A percentile compares a stretch with the other conserved stretches of the same genome.
phyloP scores from a whole-genome alignment of 2,329 filamentous ascomycete species.

The Penicillium sp. region DNA sequence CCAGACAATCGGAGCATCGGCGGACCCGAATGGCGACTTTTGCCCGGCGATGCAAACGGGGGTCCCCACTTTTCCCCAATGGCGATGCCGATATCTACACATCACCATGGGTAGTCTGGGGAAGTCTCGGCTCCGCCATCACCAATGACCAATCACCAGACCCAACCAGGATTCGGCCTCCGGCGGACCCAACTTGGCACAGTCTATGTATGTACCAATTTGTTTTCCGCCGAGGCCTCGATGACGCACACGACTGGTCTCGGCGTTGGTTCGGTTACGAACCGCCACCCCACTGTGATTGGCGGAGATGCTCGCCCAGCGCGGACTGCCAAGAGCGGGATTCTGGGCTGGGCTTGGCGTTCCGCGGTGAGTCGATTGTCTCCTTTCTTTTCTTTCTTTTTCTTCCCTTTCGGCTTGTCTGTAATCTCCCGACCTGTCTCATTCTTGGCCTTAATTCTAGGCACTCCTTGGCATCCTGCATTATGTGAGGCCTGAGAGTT shows the following conservation, averaged over 20 bases:
- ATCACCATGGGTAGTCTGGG: conserved; percentile 17
- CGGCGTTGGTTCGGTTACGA: conserved; percentile 19
- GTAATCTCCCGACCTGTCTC: conserved; percentile 6
- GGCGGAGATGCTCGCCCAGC: conserved; percentile 5
- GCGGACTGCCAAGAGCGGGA: conserved; percentile 28
- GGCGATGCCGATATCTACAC: neutral
- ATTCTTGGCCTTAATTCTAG: conserved; percentile 27
- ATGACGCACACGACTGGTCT: conserved; percentile 31
- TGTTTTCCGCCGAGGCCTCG: conserved; percentile 3
- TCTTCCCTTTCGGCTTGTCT: neutral
- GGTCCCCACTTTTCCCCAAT: neutral
- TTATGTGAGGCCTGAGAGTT: conserved; percentile 18
- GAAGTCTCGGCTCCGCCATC: conserved; percentile 4
- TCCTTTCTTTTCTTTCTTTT: conserved; percentile 3
- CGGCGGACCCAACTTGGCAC: conserved; percentile 23
- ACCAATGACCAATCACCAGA: conserved; percentile 18
- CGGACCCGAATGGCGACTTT: conserved; percentile 17
- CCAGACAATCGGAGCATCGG: neutral
- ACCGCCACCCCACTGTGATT: conserved; percentile 10
- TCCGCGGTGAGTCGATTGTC: conserved; percentile 14
- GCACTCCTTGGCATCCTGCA: conserved; percentile 18
- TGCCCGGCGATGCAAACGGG: conserved; percentile 6
- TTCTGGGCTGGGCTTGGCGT: conserved; percentile 20
- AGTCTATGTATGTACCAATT: neutral
- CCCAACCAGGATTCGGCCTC: conserved; percentile 10